Percentiles rank a stretch among this genome's conserved stretches.
Conservation (phyloP, 768 basidiomycete genomes). For the Sarcomyxa edulis region DNA sequence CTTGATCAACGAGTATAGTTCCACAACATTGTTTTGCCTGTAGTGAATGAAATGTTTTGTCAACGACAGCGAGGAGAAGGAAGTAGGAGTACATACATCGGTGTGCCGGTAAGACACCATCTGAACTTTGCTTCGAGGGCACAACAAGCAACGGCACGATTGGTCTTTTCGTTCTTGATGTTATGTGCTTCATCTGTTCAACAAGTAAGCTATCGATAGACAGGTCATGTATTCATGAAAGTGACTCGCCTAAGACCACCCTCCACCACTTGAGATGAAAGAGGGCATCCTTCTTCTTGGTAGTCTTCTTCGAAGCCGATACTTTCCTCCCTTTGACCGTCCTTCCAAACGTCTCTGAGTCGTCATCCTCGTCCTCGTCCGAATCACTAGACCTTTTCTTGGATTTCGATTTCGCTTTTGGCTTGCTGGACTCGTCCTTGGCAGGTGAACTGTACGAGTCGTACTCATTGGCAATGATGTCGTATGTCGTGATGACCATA, state of each 20-base stretch:
- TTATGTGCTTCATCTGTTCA: constrained; percentile 86
- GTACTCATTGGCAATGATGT: constrained; percentile 78
- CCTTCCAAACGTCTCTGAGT: constrained; percentile 37
- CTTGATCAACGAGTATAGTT: constrained; percentile 84
- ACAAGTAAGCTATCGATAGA: not conserved
- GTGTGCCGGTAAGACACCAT: constrained; percentile 88
- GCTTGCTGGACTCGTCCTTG: constrained; percentile 40
- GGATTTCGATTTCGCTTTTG: constrained; percentile 38
- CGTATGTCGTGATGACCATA: constrained; percentile 86
- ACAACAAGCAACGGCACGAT: constrained; percentile 74
- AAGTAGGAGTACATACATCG: constrained; percentile 42
- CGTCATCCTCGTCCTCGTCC: constrained; percentile 33
- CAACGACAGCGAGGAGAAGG: not conserved
- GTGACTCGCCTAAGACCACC: constrained; percentile 70
- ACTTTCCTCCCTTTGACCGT: constrained; percentile 21
- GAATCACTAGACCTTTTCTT: constrained; percentile 30
- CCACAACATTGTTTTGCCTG: constrained; percentile 88
- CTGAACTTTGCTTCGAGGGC: constrained; percentile 72
- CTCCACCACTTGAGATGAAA: constrained; percentile 82
- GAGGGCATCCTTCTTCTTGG: constrained; percentile 56
- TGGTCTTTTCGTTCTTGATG: constrained; percentile 84
- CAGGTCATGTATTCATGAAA: not conserved
- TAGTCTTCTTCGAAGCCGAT: constrained; percentile 30
- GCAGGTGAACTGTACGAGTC: constrained; percentile 40
- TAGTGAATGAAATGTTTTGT: constrained; percentile 1